These are phyloP conservation scores for Silybum marianum DNA, from an alignment of 129 eudicot species.

Conservation along the genomic window DNA sequence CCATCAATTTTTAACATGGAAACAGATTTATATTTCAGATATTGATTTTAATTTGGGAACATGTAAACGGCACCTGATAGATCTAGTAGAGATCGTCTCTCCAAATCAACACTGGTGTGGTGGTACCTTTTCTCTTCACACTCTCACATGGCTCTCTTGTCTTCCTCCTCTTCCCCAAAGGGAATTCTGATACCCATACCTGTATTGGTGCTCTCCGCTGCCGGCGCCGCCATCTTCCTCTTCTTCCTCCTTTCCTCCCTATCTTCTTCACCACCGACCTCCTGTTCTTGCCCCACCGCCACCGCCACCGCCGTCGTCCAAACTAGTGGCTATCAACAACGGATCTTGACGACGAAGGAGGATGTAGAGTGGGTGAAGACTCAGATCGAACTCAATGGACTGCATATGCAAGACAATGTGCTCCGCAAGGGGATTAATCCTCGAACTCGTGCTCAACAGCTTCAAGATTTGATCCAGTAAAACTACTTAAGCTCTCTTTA, in stretches of 20 bases:
- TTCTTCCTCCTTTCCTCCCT: slow-evolving; percentile 51
- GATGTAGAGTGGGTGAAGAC: slow-evolving; percentile 79
- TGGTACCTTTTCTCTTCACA: background rate
- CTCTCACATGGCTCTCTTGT: slow-evolving; percentile 42
- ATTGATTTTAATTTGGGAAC: background rate
- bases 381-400: slow-evolving; percentile 73
- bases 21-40: background rate
- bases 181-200: slow-evolving; percentile 75
- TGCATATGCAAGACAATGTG: slow-evolving; percentile 85
- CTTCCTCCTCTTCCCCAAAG: slow-evolving; percentile 45
- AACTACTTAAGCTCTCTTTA: background rate
- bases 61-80: background rate
- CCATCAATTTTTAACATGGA: too few relatives aligned
- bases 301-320: slow-evolving; percentile 7
- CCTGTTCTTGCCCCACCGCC: slow-evolving; percentile 56
- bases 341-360: slow-evolving; percentile 54
- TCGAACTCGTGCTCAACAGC: slow-evolving; percentile 87
- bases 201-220: slow-evolving; percentile 56
- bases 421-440: slow-evolving; percentile 97
- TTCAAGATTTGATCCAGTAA: slow-evolving; percentile 80
- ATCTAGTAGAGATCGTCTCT: background rate
- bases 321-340: slow-evolving; percentile 27
- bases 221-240: slow-evolving; percentile 63
- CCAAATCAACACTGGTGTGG: background rate
- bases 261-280: slow-evolving; percentile 49